phyloP scores from a whole-genome alignment of 805 yeast genomes.

The Wickerhamiella australiensis region DNA sequence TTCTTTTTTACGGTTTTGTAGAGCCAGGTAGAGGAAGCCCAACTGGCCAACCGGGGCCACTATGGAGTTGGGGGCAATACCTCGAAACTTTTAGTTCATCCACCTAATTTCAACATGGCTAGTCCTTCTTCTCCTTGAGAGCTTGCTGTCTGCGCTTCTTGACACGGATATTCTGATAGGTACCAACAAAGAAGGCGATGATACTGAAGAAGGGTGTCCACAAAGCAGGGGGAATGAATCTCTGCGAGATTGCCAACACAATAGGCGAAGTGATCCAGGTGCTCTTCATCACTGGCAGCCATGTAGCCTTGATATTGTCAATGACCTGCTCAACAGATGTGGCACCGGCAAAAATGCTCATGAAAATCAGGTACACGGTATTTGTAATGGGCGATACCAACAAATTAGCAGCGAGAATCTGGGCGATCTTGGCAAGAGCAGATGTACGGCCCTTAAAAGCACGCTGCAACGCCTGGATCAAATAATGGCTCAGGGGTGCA shows the following conservation, averaged over 20 bases:
- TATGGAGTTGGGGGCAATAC: no score
- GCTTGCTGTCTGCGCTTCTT: constrained; percentile 22
- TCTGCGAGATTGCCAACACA: constrained; percentile 30
- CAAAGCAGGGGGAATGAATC: constrained; percentile 29
- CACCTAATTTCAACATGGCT: no score
- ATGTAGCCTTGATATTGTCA: constrained; percentile 24
- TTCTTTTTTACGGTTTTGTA: no score
- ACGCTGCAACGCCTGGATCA: constrained; percentile 26
- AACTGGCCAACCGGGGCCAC: no score
- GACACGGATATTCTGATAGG: constrained; percentile 30
- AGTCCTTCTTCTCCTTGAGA: constrained; percentile 9
- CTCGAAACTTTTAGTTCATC: no score
- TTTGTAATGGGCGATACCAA: constrained; percentile 27
- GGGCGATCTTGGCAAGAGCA: constrained; percentile 24
- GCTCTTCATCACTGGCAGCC: constrained; percentile 27
- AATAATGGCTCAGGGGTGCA: constrained; percentile 31
- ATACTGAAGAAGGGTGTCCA: constrained; percentile 34
- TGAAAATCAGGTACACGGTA: constrained; percentile 26
- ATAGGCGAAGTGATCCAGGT: constrained; percentile 31
- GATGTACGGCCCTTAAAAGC: constrained; percentile 27
- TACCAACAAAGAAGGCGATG: constrained; percentile 29
- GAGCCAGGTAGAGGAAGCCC: background rate
- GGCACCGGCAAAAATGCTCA: constrained; percentile 31
- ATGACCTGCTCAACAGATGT: constrained; percentile 23
- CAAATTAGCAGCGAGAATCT: constrained; percentile 29